A percentile compares a stretch with the other conserved stretches of the same genome.
Conservation (phyloP, 805 yeast genomes). For the Debaryomyces castellii region DNA sequence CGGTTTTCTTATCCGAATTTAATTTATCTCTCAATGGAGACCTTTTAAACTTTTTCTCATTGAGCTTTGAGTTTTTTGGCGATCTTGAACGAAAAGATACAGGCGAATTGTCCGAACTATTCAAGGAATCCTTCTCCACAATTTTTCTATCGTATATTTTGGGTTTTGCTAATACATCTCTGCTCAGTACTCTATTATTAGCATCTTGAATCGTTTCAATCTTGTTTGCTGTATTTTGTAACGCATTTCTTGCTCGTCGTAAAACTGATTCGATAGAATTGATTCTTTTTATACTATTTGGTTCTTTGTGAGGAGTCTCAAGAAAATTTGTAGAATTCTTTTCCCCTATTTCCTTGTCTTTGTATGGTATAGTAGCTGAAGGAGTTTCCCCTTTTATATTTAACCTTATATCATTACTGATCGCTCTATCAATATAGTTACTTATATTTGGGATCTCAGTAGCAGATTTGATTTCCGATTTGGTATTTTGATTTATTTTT, state of each 20-base stretch:
- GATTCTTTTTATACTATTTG: background rate
- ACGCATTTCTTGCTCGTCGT: slow-evolving; percentile 12
- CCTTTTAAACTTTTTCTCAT: background rate
- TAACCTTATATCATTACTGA: too few species aligned
- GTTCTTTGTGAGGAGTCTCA: background rate
- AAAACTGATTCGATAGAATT: slow-evolving; percentile 7
- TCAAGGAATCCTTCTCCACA: background rate
- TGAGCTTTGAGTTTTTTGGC: background rate
- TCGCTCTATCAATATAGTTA: too few species aligned
- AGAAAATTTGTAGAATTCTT: background rate
- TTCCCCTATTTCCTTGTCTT: background rate
- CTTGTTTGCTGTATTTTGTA: slow-evolving; percentile 1
- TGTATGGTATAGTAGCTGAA: background rate
- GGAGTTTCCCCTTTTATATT: too few species aligned
- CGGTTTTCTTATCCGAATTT: background rate
- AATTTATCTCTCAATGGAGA: background rate
- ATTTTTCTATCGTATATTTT: background rate
- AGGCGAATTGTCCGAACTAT: background rate
- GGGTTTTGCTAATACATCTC: background rate
- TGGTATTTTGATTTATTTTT: background rate
- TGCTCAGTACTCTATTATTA: background rate
- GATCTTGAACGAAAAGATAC: background rate
- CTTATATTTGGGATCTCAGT: too few species aligned
- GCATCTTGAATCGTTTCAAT: background rate
- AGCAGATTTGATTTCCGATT: background rate